Base-by-base conservation (phyloP, 1,139 yeast species). In the Geotrichum restrictum region DNA sequence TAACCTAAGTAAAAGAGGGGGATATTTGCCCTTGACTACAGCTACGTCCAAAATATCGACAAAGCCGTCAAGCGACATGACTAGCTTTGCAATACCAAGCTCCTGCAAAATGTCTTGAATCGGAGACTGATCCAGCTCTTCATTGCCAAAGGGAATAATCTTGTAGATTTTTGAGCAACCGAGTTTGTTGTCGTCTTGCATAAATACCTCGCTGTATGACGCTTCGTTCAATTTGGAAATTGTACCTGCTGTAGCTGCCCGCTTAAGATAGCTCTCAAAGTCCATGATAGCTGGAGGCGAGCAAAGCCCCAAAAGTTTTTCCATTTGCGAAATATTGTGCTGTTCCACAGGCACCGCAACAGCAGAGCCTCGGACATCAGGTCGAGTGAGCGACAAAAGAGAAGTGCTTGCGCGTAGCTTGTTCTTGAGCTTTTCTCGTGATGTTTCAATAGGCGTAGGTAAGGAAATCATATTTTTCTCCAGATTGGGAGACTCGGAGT, bases 351-450 rank as follows among this genome's bases (percentile, higher is more conserved):
- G 70, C 44, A 68, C 65, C 19, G 68, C 66, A 13, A 49, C 38
- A n/a, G 48, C 45, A 24, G 65, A 58, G 11, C 60, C 60, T 21
- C 62, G 59, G 16, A 27, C n/a, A 27, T 43, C 47, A 7, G 68
- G 58, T n/a, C 64, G 59, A 2, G 69, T 60, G 21, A 71, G 56
- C 11, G 80, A 76, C 50, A 77, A 58, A 39, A 81, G 64, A 1
- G 85, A 80, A 1, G 78, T 72, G 27, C 82, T 78, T 53, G 77
- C 78, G 56, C 74, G 73, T 46, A 81, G 66, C 59, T 78, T 81
- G 56, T 74, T 73, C 57, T 76, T 74, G 47, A 81, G 69, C 58
- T 79, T 80, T 57, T 77, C 81, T 45, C 81, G 71, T 10, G 84
- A 77, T 13, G 74, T 74, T 37, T 76, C 77, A 53, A 77, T 78